Base-by-base conservation (phyloP, 2,329 filamentous ascomycete species). In the Ilyonectria destructans region DNA sequence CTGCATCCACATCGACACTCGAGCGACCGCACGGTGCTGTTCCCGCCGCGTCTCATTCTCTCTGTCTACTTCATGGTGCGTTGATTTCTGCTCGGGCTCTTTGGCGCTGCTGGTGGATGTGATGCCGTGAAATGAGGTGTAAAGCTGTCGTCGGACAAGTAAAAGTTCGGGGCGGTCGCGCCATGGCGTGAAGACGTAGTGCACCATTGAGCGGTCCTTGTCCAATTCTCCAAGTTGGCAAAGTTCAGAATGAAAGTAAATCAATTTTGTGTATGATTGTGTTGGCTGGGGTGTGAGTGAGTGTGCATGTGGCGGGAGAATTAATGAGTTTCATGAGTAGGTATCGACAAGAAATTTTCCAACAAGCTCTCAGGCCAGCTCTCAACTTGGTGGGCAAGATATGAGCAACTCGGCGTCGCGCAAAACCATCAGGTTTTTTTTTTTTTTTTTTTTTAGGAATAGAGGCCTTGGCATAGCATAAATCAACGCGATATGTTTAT, bases 101-200 rank as follows among this genome's bases (percentile, higher is more conserved):
- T 35, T 65, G 8, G 37, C 26, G 52, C 29, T 64, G 37, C 37
- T 59, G 55, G 29, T 8, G 6, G 51, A n/a, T 29, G 40, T 62
- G 6, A 63, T 63, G 49, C 63, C 56, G 49, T 67, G 66, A 40
- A 69, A 63, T 62, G 62, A 62, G 58, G 71, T 74, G 79, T 93
- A 95, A 73, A 95, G 87, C 73, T 91, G 87, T 60, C 83, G 79
- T 68, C 92, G 88, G 61, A 94, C 88, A 56, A 83, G 80, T 65
- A 94, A 85, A 68, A 95, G 88, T 78, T 94, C 92, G 65, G 82
- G 77, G 62, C 85, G 87, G 79, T 88, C 83, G 71, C 91, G 90
- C 92, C 92, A 95, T 37, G 92, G 92, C 62, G 92, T 94, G 76
- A 92, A 90, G 69, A 91, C 86, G 81, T 93, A 93, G 77, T 91